These are phyloP conservation scores for Trichoderma sp. DNA, from an alignment of 2,329 filamentous ascomycete genomes.

Conservation along the genomic window DNA sequence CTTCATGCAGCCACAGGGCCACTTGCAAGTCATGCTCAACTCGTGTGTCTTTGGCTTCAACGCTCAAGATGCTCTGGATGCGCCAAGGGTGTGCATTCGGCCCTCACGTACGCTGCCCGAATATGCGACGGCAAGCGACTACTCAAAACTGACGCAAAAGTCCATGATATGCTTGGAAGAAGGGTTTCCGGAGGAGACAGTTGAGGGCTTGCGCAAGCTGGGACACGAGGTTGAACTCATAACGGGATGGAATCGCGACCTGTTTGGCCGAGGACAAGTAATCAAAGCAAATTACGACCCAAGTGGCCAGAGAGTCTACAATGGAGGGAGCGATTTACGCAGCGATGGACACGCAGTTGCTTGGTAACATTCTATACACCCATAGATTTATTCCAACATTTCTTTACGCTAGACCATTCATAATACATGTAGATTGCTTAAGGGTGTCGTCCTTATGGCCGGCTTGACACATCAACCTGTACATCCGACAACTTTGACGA, in stretches of 20 bases:
- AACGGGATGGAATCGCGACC: slow-evolving; percentile 10
- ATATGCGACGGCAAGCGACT: slow-evolving; percentile 13
- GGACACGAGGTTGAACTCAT: slow-evolving; percentile 21
- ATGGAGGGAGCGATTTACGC: slow-evolving; percentile 17
- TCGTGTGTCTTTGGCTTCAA: slow-evolving; percentile 27
- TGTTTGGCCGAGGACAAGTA: slow-evolving; percentile 20
- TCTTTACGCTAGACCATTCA: neutral
- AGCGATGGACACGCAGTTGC: slow-evolving; percentile 21
- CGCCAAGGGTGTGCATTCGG: slow-evolving; percentile 22
- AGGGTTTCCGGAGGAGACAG: slow-evolving; percentile 2
- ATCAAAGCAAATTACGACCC: slow-evolving; percentile 7
- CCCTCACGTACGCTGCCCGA: slow-evolving; percentile 7
- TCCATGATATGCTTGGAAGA: slow-evolving; percentile 11
- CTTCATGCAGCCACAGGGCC: slow-evolving; percentile 19
- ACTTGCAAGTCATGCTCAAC: slow-evolving; percentile 26
- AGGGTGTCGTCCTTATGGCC: neutral
- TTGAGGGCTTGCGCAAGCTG: slow-evolving; percentile 7
- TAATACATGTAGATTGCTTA: neutral
- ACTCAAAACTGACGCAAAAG: slow-evolving; percentile 13
- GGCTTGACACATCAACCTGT: neutral
- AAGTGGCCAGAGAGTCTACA: slow-evolving; percentile 12
- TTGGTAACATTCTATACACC: neutral
- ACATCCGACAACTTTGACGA: neutral
- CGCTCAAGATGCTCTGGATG: slow-evolving; percentile 13
- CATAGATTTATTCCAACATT: neutral